These are phyloP conservation scores for Fusarium coffeatum DNA, from an alignment of 2,329 filamentous ascomycete species.

Conservation along the genomic window DNA sequence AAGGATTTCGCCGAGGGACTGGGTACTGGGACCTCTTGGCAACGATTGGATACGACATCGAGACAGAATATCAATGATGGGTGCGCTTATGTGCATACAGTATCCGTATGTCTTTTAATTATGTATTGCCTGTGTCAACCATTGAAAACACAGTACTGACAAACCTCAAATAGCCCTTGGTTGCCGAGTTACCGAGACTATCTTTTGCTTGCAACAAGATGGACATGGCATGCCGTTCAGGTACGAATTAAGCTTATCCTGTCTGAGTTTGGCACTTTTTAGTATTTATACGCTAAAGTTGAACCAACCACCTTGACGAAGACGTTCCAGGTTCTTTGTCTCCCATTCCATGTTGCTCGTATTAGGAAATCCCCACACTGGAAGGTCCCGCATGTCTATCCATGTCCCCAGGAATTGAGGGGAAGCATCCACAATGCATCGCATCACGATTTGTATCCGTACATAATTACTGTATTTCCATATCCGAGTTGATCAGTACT, in stretches of 20 bases:
- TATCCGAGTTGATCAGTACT: not conserved
- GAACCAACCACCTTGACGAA: conserved; percentile 14
- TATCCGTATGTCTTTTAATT: too few species aligned
- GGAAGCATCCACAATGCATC: not conserved
- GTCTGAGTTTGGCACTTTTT: conserved; percentile 17
- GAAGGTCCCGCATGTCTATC: not conserved
- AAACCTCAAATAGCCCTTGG: not conserved
- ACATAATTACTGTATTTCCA: not conserved
- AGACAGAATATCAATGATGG: not conserved
- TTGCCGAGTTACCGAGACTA: conserved; percentile 9
- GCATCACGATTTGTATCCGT: not conserved
- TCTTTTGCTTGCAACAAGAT: conserved; percentile 1
- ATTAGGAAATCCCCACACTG: conserved; percentile 36
- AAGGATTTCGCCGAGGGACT: not conserved
- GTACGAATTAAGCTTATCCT: conserved; percentile 27
- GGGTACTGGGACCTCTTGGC: not conserved
- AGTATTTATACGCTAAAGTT: conserved; percentile 8
- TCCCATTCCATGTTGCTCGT: conserved; percentile 25
- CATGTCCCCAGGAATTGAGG: conserved; percentile 7
- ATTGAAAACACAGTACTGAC: not conserved
- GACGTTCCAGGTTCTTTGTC: conserved; percentile 16
- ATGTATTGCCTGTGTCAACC: not conserved
- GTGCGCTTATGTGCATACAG: not conserved
- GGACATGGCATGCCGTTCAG: conserved; percentile 4
- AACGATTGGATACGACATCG: not conserved